Base-by-base conservation (phyloP, 352 stramenopile species). In the Globisporangium acanthophoron region DNA sequence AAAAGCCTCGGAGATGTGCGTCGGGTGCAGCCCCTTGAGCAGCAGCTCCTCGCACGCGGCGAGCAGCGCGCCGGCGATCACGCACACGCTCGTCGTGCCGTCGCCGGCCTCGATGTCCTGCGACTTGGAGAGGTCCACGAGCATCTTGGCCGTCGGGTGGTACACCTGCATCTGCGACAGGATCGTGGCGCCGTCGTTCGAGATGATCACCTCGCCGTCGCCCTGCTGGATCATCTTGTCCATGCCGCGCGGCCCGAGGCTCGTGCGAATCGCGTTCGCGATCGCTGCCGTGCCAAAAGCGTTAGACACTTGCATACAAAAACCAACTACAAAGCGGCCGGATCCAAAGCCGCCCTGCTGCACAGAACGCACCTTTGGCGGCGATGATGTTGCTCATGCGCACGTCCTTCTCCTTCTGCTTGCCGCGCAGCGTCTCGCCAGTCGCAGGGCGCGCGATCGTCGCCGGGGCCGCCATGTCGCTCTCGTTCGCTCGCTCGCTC, bases 121-220 rank as follows among this genome's bases (percentile, higher is more conserved):
- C 39, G 92, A 97, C 78, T 99, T 98, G 62, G 91, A 98, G 45
- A 99, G 83, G 65, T 99, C 96, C 61, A 99, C 97, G 54, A 99
- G 82, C 97, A 99, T 99, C 85, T 99, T 99, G 50, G 97, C 97
- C 24, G 96, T 98, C n/a, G 97, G 97, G 80, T 99, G 97, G 66
- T 97, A 97, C 65, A 98, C 91, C 67, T 96, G 86, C 94, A 99
- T 99, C 70, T 99, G 97, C 62, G 80, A 96, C 21, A 99, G 70
- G 73, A 99, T 99, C 12, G 97, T 99, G n/a, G 97, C 97, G 52
- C 97, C 97, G 71, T 99, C 97, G 78, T 99, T 99, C 43, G 93
- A 99, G 67, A 99, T 99, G 52, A 99, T 88, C 47, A 99, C 97
- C 69, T 99, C 97, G 53, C 97, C 97, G 65, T 98, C 94, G 56